phyloP scores from a whole-genome alignment of 2,329 filamentous ascomycete species.

The Aspergillus sp. region DNA sequence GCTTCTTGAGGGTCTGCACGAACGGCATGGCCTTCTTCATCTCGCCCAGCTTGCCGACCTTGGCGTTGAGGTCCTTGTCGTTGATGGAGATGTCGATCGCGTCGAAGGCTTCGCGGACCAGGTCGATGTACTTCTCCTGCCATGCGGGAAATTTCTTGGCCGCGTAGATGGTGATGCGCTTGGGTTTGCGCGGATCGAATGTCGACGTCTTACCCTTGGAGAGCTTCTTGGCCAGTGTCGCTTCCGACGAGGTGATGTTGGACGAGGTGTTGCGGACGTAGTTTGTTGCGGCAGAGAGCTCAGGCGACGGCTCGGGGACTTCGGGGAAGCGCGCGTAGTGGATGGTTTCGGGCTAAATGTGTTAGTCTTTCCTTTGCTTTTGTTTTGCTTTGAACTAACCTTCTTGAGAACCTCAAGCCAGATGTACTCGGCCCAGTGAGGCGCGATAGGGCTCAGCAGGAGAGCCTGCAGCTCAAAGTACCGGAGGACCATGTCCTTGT shows the following conservation, averaged over 20 bases:
- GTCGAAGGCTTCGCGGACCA: conserved; percentile 65
- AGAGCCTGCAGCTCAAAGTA: conserved; percentile 84
- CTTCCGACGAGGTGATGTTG: conserved; percentile 80
- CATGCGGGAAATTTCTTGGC: conserved; percentile 75
- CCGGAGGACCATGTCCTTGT: conserved; percentile 65
- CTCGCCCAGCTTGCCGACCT: conserved; percentile 66
- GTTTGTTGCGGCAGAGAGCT: conserved; percentile 67
- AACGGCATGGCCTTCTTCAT: conserved; percentile 99
- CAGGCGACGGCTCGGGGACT: conserved; percentile 56
- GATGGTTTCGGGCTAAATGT: conserved; percentile 54
- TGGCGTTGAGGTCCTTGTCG: conserved; percentile 70
- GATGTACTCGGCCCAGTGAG: conserved; percentile 90
- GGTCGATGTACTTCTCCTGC: conserved; percentile 84
- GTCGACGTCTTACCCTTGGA: conserved; percentile 79
- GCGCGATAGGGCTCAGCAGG: conserved; percentile 72
- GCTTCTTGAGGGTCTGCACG: conserved; percentile 76
- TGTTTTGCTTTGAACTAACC: conserved; percentile 14
- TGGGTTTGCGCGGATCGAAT: conserved; percentile 86
- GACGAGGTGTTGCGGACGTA: conserved; percentile 69
- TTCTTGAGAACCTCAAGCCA: conserved; percentile 86
- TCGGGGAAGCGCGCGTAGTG: conserved; percentile 71
- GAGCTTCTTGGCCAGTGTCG: conserved; percentile 67
- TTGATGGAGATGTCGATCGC: conserved; percentile 55
- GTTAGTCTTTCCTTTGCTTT: too few relatives aligned
- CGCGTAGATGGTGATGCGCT: conserved; percentile 80